Evolutionary conservation across 768 basidiomycete genomes (phyloP), one percentile per base, ranked within the genome.

Genomic region (Mycena vulgaris): DNA sequence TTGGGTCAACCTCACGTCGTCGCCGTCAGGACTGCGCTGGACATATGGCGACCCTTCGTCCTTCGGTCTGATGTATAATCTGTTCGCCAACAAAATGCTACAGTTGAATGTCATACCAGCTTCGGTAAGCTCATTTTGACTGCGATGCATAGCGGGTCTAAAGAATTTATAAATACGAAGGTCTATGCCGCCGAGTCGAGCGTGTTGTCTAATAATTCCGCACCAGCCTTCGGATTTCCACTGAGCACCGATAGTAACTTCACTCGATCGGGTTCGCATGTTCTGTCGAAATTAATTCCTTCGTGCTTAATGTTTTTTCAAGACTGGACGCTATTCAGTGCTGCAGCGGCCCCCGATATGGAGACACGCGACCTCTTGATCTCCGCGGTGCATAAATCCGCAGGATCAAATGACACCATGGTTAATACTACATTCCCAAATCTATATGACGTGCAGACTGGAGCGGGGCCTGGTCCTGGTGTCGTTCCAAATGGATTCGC

Each of bases 311-410:
- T 16, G 5, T 23, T 40, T 30, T 27, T 42, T 27, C 23, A 62
- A 81, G 88, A 88, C 66, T 89, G 88, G 89, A 80, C 84, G 7
- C 76, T 88, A 28, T 84, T 87, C 73, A 84, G 86, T 9, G 87
- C 89, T 2, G 86, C 83, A 0, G 82, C 84, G 0, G 80, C 83
- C 31, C 79, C 80, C 0, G 78, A 81, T 51, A 61, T 56, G 2
- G 68, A 76, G 0, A 79, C 78, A 1, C 78, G 85, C 27, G 80
- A 89, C 69, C 69, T 75, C 28, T 77, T 89, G 51, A 80, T 89
- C 1, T 62, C 69, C 0, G 65, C 69, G 30, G 75, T 80, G 0
- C 77, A 78, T 42, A 64, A 70, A 8, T 73, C 77, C 16, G 78
- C 80, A 0, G 76, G 68, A n/a, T 67, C 58, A 5, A 76, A 69